Conservation (phyloP, 495 filamentous ascomycete genomes). For the Hypomontagnella monticulosa region DNA sequence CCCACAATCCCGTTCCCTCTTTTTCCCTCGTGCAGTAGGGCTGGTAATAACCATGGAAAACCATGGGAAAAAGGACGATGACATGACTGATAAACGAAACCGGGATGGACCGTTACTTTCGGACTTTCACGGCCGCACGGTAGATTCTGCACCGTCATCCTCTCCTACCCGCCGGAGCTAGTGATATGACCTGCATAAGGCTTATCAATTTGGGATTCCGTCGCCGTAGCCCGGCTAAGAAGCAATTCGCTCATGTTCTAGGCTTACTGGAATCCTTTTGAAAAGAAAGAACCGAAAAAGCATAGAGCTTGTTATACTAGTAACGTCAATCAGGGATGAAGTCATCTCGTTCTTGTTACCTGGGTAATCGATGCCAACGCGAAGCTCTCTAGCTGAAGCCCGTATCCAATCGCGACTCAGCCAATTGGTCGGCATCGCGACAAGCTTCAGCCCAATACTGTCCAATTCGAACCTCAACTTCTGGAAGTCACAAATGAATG, state of each 20-base stretch:
- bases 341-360: neutral
- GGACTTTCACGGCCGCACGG: constrained; percentile 27
- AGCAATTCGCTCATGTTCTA: constrained; percentile 14
- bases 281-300: neutral
- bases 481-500: constrained; percentile 5
- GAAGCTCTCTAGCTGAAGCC: neutral
- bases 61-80: constrained; percentile 4
- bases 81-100: constrained; percentile 8
- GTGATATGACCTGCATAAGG: constrained; percentile 48
- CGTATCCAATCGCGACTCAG: constrained; percentile 2
- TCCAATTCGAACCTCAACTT: neutral
- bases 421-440: constrained; percentile 5
- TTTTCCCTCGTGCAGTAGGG: constrained; percentile 22
- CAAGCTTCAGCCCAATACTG: constrained; percentile 6
- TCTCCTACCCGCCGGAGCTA: constrained; percentile 55
- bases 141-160: constrained; percentile 25
- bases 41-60: constrained; percentile 19
- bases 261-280: constrained; percentile 8
- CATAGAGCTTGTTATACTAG: neutral
- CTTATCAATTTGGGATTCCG: constrained; percentile 13
- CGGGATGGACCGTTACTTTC: constrained; percentile 32
- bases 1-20: too few species aligned
- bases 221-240: constrained; percentile 32
- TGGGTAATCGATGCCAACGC: neutral
- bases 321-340: neutral